Evolutionary conservation across 306 rosid genomes (phyloP), one percentile per base, ranked within the genome.

Genomic region (Dicorynia guianensis): DNA sequence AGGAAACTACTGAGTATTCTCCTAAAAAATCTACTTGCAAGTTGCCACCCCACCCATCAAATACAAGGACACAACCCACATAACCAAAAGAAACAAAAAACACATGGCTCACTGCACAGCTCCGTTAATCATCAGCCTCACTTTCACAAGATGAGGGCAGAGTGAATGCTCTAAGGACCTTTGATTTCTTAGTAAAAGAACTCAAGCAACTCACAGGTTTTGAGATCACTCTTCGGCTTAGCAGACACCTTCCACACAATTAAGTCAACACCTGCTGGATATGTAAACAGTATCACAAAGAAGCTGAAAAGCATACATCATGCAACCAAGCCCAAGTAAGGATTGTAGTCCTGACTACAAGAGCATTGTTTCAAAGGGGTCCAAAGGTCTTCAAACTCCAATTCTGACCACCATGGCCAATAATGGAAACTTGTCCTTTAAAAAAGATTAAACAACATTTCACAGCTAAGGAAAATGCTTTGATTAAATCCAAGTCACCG

Each of bases 361-460:
- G 33, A 62, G 38, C n/a, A 60, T 9, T 50, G 38, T 66, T 52
- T 38, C 39, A 0, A 6, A 60, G 38, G 34, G 20, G 76, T 43
- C 25, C 55, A 44, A 62, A 63, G 56, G 34, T 67, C 63, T 38
- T 79, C 42, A 19, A 64, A 73, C 58, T 20, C 30, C 30, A 49
- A 56, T 12, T 2, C 62, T 25, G 52, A 17, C 36, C 54, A 49
- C 54, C 15, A 20, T n/a, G 38, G 70, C 20, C 38, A 17, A 39
- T 39, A 69, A n/a, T 11, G 55, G 30, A 66, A 67, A 30, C 11
- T 39, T 19, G 12, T 76, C 50, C 19, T 43, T 13, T 34, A 33
- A 7, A 64, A 55, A 18, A 55, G 43, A 57, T 49, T 4, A 8
- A 30, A 34, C 56, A 67, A 46, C 19, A 67, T 43, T 19, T 5